Conservation (phyloP, 164 flowering plant genomes). For the Piper longum region DNA sequence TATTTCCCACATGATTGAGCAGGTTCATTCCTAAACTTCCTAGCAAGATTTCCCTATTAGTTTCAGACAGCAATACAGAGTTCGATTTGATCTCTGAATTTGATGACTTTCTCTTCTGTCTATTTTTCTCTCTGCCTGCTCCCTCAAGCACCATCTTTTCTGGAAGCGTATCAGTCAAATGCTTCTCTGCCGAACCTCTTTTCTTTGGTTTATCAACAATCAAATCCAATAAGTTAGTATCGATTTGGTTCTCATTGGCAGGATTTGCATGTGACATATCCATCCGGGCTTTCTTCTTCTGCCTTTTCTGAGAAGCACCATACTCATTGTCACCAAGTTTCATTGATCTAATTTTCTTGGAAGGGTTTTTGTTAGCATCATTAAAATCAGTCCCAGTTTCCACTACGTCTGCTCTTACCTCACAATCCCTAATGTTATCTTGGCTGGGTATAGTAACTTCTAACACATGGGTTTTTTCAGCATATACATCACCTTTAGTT, state of each 20-base stretch:
- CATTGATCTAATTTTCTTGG: slow-evolving; percentile 7
- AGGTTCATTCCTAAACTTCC: background rate
- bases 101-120: slow-evolving; percentile 13
- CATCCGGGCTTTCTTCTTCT: slow-evolving; percentile 11
- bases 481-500: background rate
- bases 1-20: background rate
- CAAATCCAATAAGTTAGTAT: slow-evolving; percentile 4
- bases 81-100: slow-evolving; percentile 2
- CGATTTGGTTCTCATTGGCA: background rate
- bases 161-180: background rate
- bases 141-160: slow-evolving; percentile 8
- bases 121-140: slow-evolving; percentile 11
- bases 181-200: slow-evolving; percentile 3
- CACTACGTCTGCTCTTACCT: background rate
- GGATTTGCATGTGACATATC: slow-evolving; percentile 2
- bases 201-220: slow-evolving; percentile 2
- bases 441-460: background rate
- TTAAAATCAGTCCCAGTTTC: background rate
- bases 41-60: background rate
- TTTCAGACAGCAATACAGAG: slow-evolving; percentile 7
- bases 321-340: slow-evolving; percentile 2
- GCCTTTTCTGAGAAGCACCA: slow-evolving; percentile 21
- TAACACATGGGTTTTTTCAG: background rate
- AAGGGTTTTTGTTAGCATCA: slow-evolving; percentile 3
- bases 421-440: background rate